Base-by-base conservation (phyloP, 164 flowering plant genomes). In the Annona cherimola region DNA sequence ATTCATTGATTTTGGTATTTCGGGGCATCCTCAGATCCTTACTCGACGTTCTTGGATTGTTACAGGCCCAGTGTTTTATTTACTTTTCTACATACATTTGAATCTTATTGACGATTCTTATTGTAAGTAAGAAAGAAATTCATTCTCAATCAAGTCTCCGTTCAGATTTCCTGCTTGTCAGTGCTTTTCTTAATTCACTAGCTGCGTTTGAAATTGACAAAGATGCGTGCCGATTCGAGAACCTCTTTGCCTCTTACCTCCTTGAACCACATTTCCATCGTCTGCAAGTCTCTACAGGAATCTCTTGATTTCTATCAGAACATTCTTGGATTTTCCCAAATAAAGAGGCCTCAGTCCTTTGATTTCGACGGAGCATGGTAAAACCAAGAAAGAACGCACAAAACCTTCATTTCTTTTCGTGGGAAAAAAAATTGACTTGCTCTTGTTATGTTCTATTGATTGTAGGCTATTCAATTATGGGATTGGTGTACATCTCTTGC, bases 311-410 rank as follows among this genome's bases (percentile, higher is more conserved):
- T 89, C 68, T 91, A 89, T 67, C 87, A 81, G 39, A 70, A 87
- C 60, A 80, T 87, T 77, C 85, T 91, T 20, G 97, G 97, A 42
- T 91, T 91, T 61, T 61, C 81, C 65, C 94, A 94, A 0, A 74
- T 91, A 41, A 80, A 85, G 68, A 84, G 97, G 79, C 97, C 97
- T 8, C 88, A 86, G 19, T 91, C 97, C 3, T 89, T 91, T 54
- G 84, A 89, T 74, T 91, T 91, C 67, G 81, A 88, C 67, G 97
- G 97, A 19, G 92, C 94, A 57, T 91, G 97, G 73, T 70, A 61
- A 44, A 3, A 41, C 20, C 8, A 69, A 4, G 20, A 18, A 61
- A 18, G 14, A 67, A 67, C 57, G 65, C 16, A 57, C 57, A 16
- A 8, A 45, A 4, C 59, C 35, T 69, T 54, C 35, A 43, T 20